Evolutionary conservation across 169 alveolate genomes (phyloP), one percentile per base, ranked within the genome.

Genomic region (Plasmodium malariae): DNA sequence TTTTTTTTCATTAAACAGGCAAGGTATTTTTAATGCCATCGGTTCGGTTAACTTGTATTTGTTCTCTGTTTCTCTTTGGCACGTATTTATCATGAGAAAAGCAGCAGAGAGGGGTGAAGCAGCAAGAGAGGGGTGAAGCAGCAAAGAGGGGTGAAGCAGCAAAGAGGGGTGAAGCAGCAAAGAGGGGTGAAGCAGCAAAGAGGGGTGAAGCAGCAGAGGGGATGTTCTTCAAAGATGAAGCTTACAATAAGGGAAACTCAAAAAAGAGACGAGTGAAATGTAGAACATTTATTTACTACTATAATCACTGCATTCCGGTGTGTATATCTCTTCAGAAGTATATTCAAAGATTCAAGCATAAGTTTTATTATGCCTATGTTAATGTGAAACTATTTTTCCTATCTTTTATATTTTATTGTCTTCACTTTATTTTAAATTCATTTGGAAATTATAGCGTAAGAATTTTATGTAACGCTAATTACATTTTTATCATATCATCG

Each of bases 391-490:
- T 80, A 28, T 17, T 80, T 54, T 11, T 59, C 3, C 3, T 49
- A 17, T 48, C 90, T 24, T n/a, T 80, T n/a, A 5, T 67, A 9
- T 80, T 80, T 71, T 51, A 80, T 57, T 5, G 32, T n/a, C 26
- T 80, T 4, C 90, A 80, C 48, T 24, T 24, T 7, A 36, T 48
- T n/a, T 36, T 80, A 30, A 80, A 80, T 37, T 45, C 21, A 17
- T 65, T 28, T 59, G 48, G 28, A 36, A 63, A 49, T 19, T 80
- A 80, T 40, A 80, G 90, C 49, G 85, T 80, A 2, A 19, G 90
- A 14, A 68, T 80, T 36, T 43, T 80, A 43, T 80, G 85, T 57
- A 80, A 80, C 57, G 90, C 85, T 4, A 80, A 80, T 43, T 80
- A 80, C 17, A 80, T 80, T 19, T 80, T 67, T 57, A 40, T 80